A percentile compares a stretch with the other conserved stretches of the same genome.
Evolutionary conservation across 1,139 yeast species (phyloP).

Genomic region (Candida sp.): DNA sequence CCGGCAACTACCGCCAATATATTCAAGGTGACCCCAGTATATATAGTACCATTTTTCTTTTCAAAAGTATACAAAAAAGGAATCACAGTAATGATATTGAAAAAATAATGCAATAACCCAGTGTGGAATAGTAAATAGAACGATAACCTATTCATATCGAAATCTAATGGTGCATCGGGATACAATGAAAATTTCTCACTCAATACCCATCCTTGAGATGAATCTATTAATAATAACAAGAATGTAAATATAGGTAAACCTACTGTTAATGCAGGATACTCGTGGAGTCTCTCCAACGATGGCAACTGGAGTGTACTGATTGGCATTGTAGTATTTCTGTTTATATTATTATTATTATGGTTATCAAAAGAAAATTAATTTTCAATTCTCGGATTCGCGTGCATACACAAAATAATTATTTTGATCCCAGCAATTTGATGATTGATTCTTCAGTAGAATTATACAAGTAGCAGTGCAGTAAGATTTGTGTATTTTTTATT

Average conservation of each 20-base stretch:
- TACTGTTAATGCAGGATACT: conserved; percentile 62
- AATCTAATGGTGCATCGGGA: conserved; percentile 53
- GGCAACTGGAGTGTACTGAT: neutral
- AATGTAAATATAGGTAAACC: conserved; percentile 60
- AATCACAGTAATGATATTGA: conserved; percentile 58
- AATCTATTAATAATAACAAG: conserved; percentile 30
- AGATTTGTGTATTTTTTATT: no score
- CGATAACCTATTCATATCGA: conserved; percentile 64
- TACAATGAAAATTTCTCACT: conserved; percentile 33
- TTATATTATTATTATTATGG: no score
- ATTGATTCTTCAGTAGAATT: no score
- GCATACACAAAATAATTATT: no score
- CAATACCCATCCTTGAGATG: conserved; percentile 14
- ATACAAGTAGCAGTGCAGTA: no score
- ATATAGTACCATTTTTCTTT: conserved; percentile 74
- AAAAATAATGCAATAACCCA: conserved; percentile 56
- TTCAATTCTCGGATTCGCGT: no score
- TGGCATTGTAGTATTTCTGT: conserved; percentile 3
- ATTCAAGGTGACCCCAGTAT: conserved; percentile 81
- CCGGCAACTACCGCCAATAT: conserved; percentile 71
- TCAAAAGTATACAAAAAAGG: conserved; percentile 72
- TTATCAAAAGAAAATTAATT: no score
- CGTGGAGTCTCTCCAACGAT: conserved; percentile 6
- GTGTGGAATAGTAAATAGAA: conserved; percentile 74
- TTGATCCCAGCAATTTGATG: no score